A percentile compares a stretch with the other conserved stretches of the same genome.
Conservation (phyloP, 2,329 filamentous ascomycete species). For the Diaporthe australafricana region DNA sequence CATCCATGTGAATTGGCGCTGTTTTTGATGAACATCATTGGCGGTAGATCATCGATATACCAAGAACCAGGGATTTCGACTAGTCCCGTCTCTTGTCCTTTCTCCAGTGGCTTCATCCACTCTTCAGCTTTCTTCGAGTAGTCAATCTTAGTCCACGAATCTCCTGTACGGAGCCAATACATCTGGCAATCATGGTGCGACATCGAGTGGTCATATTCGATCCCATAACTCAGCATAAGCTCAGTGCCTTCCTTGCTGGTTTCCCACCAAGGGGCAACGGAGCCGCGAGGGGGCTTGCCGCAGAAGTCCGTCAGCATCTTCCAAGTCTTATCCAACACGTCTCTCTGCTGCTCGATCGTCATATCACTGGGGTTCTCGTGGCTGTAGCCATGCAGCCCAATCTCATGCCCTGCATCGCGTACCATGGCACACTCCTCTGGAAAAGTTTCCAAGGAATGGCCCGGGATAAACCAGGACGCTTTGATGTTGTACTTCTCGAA, state of each 20-base stretch:
- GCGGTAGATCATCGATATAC: slow-evolving; percentile 74
- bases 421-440: slow-evolving; percentile 58
- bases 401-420: slow-evolving; percentile 60
- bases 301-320: slow-evolving; percentile 77
- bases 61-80: slow-evolving; percentile 75
- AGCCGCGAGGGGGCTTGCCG: slow-evolving; percentile 78
- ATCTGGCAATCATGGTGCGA: slow-evolving; percentile 73
- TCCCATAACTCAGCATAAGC: slow-evolving; percentile 72
- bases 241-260: slow-evolving; percentile 75
- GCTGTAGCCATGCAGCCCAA: slow-evolving; percentile 56
- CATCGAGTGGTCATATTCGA: slow-evolving; percentile 78
- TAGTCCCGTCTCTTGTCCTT: slow-evolving; percentile 69
- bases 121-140: slow-evolving; percentile 70
- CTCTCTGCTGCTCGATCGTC: slow-evolving; percentile 78
- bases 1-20: slow-evolving; percentile 74
- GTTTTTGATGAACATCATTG: slow-evolving; percentile 80
- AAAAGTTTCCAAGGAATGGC: slow-evolving; percentile 62
- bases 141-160: slow-evolving; percentile 76
- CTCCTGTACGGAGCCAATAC: slow-evolving; percentile 73
- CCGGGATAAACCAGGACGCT: slow-evolving; percentile 65
- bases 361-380: slow-evolving; percentile 61
- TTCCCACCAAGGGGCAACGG: slow-evolving; percentile 82
- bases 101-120: slow-evolving; percentile 75
- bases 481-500: slow-evolving; percentile 80
- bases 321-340: slow-evolving; percentile 81